A percentile compares a stretch with the other conserved stretches of the same genome.
phyloP scores from a whole-genome alignment of 2,329 filamentous ascomycete genomes.

The Claviceps sorghi region DNA sequence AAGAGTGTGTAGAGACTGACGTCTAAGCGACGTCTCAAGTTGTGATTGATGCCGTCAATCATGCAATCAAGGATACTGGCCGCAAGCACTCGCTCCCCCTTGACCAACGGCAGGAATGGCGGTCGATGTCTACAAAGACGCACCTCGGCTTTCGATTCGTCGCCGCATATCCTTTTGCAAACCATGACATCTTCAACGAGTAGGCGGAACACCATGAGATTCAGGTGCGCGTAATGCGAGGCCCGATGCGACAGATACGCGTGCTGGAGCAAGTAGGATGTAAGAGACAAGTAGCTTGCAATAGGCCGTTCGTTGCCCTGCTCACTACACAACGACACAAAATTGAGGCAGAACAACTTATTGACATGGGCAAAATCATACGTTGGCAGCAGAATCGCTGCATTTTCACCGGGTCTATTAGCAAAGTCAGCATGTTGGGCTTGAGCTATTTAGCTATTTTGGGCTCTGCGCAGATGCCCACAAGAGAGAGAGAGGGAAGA shows the following conservation, averaged over 20 bases:
- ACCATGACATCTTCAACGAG: conserved; percentile 72
- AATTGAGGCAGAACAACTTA: conserved; percentile 80
- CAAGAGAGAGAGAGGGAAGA: not conserved
- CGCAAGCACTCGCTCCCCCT: conserved; percentile 57
- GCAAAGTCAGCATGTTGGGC: not conserved
- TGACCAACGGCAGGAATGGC: conserved; percentile 65
- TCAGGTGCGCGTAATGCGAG: conserved; percentile 71
- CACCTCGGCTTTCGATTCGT: conserved; percentile 58
- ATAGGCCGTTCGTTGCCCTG: conserved; percentile 61
- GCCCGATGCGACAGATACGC: conserved; percentile 70
- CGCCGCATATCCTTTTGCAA: conserved; percentile 71
- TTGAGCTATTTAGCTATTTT: not conserved
- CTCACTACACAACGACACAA: conserved; percentile 51
- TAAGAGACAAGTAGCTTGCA: conserved; percentile 68
- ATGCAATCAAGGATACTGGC: conserved; percentile 71
- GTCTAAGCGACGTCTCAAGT: conserved; percentile 72
- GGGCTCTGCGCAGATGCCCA: no score
- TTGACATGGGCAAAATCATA: conserved; percentile 94
- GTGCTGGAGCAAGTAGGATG: conserved; percentile 87
- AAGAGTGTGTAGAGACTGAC: conserved; percentile 70
- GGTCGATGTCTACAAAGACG: conserved; percentile 80
- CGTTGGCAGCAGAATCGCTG: conserved; percentile 65
- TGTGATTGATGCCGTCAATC: conserved; percentile 87
- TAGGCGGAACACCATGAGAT: conserved; percentile 70
- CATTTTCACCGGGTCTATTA: conserved; percentile 59